These are phyloP conservation scores for Leucocoprinus sp. DNA, from an alignment of 768 basidiomycete genomes.

Conservation along the genomic window DNA sequence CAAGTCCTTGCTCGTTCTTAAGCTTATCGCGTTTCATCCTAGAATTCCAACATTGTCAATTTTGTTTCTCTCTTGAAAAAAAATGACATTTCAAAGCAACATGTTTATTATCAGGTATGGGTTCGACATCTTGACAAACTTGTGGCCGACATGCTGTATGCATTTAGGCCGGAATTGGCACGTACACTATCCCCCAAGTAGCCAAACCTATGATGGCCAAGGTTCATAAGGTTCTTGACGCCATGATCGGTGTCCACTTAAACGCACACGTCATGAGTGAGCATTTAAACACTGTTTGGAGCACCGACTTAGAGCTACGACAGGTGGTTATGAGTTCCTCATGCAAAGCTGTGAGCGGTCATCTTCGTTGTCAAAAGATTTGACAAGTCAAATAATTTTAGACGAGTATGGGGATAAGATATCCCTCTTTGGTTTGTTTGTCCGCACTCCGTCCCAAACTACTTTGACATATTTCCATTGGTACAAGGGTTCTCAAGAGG, in stretches of 20 bases:
- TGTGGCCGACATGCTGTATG: background rate
- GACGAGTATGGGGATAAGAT: constrained; percentile 44
- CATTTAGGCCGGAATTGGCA: constrained; percentile 44
- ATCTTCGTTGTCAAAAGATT: background rate
- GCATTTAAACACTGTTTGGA: constrained; percentile 1
- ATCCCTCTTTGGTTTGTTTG: constrained; percentile 61
- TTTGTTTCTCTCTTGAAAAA: constrained; percentile 30
- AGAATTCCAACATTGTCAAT: constrained; percentile 35
- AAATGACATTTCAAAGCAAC: constrained; percentile 25
- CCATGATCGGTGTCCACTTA: constrained; percentile 19
- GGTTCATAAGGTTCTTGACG: constrained; percentile 29
- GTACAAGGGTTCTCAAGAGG: too few relatives aligned
- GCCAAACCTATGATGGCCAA: constrained; percentile 36
- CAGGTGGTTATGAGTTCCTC: constrained; percentile 49
- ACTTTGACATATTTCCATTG: too few relatives aligned
- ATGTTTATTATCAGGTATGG: constrained; percentile 30
- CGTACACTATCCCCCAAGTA: constrained; percentile 36
- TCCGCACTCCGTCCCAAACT: too few relatives aligned
- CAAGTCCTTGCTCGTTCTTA: background rate
- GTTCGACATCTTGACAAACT: too few relatives aligned
- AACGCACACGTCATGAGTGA: constrained; percentile 44
- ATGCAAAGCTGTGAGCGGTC: constrained; percentile 48
- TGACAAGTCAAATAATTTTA: too few relatives aligned
- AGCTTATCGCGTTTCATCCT: background rate
- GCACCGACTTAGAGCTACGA: background rate